A percentile compares a stretch with the other conserved stretches of the same genome.
These are phyloP conservation scores for Alternaria sp. DNA, from an alignment of 2,329 filamentous ascomycete genomes.

Conservation along the genomic window DNA sequence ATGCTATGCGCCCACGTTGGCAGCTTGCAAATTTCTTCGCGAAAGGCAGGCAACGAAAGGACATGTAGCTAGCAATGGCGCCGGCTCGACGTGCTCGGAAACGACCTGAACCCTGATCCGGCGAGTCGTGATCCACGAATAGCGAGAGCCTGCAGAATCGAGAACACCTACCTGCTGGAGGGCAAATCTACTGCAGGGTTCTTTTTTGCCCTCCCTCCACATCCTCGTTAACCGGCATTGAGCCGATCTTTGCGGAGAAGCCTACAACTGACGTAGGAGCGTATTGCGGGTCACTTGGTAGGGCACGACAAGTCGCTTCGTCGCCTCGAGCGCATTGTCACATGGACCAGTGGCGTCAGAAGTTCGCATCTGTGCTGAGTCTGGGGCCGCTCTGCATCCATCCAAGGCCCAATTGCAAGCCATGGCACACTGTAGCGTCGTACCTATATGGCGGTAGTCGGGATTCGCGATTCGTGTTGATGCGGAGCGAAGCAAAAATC, in stretches of 20 bases:
- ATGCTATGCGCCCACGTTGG: background rate
- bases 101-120: background rate
- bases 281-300: background rate
- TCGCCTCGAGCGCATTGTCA: slow-evolving; percentile 10
- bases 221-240: background rate
- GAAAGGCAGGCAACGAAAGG: background rate
- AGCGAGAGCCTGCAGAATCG: background rate
- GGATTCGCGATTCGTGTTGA: slow-evolving; percentile 17
- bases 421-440: slow-evolving; percentile 7
- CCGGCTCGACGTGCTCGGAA: slow-evolving; percentile 1
- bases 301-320: background rate
- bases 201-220: background rate
- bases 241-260: background rate
- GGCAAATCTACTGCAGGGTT: background rate
- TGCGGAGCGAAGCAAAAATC: background rate
- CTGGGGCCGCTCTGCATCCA: slow-evolving; percentile 3
- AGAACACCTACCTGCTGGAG: background rate
- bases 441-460: background rate
- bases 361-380: slow-evolving; percentile 2
- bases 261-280: background rate
- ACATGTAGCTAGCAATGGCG: slow-evolving; percentile 1
- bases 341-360: slow-evolving; percentile 13
- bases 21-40: background rate
- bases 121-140: background rate
- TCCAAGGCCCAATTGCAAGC: slow-evolving; percentile 11